phyloP scores from a whole-genome alignment of 2,329 filamentous ascomycete species.

The Zasmidium angulare region DNA sequence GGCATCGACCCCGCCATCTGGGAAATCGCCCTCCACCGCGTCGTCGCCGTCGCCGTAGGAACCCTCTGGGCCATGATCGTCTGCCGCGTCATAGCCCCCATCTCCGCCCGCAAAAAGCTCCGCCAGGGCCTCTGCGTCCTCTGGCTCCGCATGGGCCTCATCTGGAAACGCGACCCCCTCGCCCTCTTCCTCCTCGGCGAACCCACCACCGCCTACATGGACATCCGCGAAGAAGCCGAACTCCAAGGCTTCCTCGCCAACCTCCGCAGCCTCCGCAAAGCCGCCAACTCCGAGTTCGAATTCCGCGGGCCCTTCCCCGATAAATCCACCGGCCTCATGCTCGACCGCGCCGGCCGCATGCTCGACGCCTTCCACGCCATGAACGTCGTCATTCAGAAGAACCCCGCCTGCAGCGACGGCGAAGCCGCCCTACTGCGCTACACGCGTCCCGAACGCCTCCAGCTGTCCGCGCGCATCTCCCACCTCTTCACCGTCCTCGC shows the following conservation, averaged over 20 bases:
- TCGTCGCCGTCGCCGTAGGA: slow-evolving; percentile 80
- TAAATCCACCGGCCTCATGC: slow-evolving; percentile 68
- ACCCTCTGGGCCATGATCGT: slow-evolving; percentile 91
- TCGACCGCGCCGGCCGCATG: slow-evolving; percentile 78
- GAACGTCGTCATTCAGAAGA: slow-evolving; percentile 86
- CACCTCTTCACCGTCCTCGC: slow-evolving; percentile 85
- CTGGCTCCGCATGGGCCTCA: slow-evolving; percentile 90
- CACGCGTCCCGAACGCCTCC: slow-evolving; percentile 74
- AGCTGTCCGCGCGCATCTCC: slow-evolving; percentile 84
- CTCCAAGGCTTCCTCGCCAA: slow-evolving; percentile 76
- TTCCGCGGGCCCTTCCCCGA: slow-evolving; percentile 83
- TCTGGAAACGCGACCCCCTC: slow-evolving; percentile 92
- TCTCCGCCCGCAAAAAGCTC: slow-evolving; percentile 83
- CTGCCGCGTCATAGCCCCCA: slow-evolving; percentile 88
- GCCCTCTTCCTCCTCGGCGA: slow-evolving; percentile 59
- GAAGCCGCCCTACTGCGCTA: slow-evolving; percentile 78
- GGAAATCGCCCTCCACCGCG: slow-evolving; percentile 83
- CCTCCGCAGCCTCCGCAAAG: slow-evolving; percentile 69
- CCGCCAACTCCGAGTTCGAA: slow-evolving; percentile 84
- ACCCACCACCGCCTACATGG: slow-evolving; percentile 64
- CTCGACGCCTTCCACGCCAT: slow-evolving; percentile 95
- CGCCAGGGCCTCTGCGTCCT: slow-evolving; percentile 87
- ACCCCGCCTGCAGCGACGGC: slow-evolving; percentile 71
- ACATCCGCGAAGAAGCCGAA: slow-evolving; percentile 80
- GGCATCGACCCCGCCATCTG: slow-evolving; percentile 80